Conservation (phyloP, 495 filamentous ascomycete genomes). For the Neurospora sp. region DNA sequence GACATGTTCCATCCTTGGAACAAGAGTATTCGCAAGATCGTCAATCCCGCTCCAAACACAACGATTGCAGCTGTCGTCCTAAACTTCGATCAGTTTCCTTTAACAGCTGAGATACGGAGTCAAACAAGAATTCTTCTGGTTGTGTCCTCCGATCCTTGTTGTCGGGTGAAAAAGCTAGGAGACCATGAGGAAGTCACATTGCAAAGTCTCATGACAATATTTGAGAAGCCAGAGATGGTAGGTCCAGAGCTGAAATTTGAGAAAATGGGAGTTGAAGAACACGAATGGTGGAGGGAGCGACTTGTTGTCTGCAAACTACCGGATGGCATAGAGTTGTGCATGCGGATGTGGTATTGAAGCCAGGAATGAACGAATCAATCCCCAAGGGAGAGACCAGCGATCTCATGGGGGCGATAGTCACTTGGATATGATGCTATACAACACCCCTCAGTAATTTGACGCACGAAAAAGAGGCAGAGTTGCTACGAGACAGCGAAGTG, state of each 20-base stretch:
- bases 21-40: background rate
- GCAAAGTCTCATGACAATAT: background rate
- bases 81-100: background rate
- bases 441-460: no score
- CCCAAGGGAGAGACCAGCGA: no score
- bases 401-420: no score
- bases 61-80: background rate
- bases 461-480: no score
- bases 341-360: background rate
- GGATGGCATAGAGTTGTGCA: background rate
- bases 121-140: background rate
- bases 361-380: no score
- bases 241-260: accelerated
- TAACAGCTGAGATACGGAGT: accelerated
- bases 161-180: background rate
- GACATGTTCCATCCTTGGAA: background rate
- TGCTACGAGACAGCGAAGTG: no score
- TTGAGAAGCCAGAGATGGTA: background rate
- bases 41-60: background rate
- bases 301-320: background rate
- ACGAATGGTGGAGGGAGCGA: background rate
- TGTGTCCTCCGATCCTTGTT: background rate
- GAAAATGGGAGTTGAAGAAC: no score
- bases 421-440: no score
- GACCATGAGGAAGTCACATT: background rate